phyloP scores from a whole-genome alignment of 768 basidiomycete species.

The Gelatoporia subvermispora region DNA sequence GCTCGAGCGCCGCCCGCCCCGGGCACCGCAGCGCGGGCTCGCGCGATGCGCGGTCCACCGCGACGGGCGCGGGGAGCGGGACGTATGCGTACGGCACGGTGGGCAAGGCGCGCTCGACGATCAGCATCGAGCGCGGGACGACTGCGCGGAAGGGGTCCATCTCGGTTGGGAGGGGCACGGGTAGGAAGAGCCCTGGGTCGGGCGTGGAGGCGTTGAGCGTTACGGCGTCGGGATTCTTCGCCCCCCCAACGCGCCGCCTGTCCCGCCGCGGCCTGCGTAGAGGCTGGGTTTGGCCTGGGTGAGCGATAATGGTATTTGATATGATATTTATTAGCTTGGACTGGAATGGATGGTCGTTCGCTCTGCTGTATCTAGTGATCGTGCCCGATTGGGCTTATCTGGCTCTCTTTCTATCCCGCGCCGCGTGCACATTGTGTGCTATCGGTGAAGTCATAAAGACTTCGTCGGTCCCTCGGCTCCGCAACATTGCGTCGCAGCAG shows the following conservation, averaged over 20 bases:
- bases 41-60: constrained; percentile 31
- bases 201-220: constrained; percentile 74
- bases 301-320: too few relatives aligned
- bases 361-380: too few relatives aligned
- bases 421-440: too few relatives aligned
- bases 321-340: too few relatives aligned
- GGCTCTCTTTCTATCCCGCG: too few relatives aligned
- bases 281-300: too few relatives aligned
- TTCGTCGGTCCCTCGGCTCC: too few relatives aligned
- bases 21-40: constrained; percentile 13
- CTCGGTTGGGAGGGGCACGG: constrained; percentile 57
- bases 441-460: too few relatives aligned
- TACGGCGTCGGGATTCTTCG: constrained; percentile 76
- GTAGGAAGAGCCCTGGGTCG: constrained; percentile 59
- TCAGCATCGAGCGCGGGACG: constrained; percentile 55
- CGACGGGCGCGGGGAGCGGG: constrained; percentile 26
- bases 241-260: constrained; percentile 41
- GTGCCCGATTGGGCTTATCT: too few relatives aligned
- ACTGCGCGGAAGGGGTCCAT: constrained; percentile 51
- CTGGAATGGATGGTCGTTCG: too few relatives aligned
- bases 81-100: constrained; percentile 30
- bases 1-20: constrained; percentile 1
- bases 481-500: too few relatives aligned
- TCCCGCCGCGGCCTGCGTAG: constrained; percentile 19
- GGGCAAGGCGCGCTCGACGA: constrained; percentile 48